Evolutionary conservation across 176 grass and related monocot species (phyloP).

Genomic region (Urochloa ruziziensis): DNA sequence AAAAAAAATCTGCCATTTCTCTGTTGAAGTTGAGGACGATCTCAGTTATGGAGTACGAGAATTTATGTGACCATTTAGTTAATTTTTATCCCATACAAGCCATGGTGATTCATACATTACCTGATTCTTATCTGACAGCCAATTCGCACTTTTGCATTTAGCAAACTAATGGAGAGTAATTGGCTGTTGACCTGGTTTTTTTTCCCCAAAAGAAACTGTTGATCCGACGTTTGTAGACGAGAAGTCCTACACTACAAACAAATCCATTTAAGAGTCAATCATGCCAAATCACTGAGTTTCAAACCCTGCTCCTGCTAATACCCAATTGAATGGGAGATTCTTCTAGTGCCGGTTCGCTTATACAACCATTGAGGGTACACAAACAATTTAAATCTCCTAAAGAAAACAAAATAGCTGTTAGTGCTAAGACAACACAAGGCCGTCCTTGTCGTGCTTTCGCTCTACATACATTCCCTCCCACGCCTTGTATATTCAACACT

Average conservation of each 20-base stretch:
- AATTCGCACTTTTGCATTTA: too few relatives aligned
- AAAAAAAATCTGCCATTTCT: too few relatives aligned
- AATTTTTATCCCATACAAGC: too few relatives aligned
- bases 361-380: neutral
- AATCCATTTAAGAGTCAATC: too few relatives aligned
- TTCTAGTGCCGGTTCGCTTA: neutral
- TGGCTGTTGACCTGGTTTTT: neutral
- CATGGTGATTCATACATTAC: too few relatives aligned
- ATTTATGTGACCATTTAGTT: too few relatives aligned
- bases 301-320: neutral
- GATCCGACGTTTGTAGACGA: neutral
- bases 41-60: too few relatives aligned
- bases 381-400: neutral
- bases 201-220: neutral
- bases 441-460: neutral
- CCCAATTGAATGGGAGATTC: neutral
- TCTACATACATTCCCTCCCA: neutral
- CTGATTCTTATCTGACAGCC: too few relatives aligned
- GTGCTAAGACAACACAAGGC: too few relatives aligned
- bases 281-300: neutral
- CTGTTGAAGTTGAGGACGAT: too few relatives aligned
- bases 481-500: conserved; percentile 4
- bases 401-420: neutral
- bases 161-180: neutral
- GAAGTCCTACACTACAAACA: neutral